A percentile compares a stretch with the other conserved stretches of the same genome.
Conservation (phyloP, 1,139 yeast species). For the Pichia sp. region DNA sequence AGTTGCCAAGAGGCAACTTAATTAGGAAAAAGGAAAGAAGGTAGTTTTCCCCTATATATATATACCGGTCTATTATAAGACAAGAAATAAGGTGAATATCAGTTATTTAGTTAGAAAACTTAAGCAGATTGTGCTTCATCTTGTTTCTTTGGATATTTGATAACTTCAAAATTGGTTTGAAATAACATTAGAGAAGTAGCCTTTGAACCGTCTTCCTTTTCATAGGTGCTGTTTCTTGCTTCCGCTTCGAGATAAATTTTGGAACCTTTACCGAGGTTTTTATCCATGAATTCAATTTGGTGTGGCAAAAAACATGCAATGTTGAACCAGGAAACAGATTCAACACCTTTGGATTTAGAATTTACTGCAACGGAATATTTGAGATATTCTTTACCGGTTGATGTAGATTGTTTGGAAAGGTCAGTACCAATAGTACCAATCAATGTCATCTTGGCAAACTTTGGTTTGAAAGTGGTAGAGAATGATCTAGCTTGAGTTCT, state of each 20-base stretch:
- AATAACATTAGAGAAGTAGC: slow-evolving; percentile 26
- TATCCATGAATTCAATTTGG: slow-evolving; percentile 44
- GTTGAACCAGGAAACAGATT: slow-evolving; percentile 56
- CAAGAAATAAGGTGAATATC: no score
- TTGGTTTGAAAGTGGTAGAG: slow-evolving; percentile 26
- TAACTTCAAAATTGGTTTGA: slow-evolving; percentile 26
- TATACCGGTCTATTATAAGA: no score
- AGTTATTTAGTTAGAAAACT: no score
- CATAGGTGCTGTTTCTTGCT: slow-evolving; percentile 42
- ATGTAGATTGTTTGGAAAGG: slow-evolving; percentile 32
- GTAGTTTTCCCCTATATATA: no score
- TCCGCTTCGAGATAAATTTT: slow-evolving; percentile 55
- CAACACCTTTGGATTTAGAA: slow-evolving; percentile 32
- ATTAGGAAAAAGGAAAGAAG: no score
- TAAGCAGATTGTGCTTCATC: slow-evolving; percentile 5
- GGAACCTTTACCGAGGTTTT: slow-evolving; percentile 51
- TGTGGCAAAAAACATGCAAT: slow-evolving; percentile 47
- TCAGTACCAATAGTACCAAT: slow-evolving; percentile 49
- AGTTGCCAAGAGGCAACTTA: no score
- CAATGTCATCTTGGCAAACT: slow-evolving; percentile 41
- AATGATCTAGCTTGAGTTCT: slow-evolving; percentile 23
- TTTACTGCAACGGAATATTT: slow-evolving; percentile 56
- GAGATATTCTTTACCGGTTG: slow-evolving; percentile 40
- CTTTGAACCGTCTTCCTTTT: slow-evolving; percentile 43
- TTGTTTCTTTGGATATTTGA: slow-evolving; percentile 24